phyloP scores from a whole-genome alignment of 1,139 yeast species.

The Suhomyces panamericanus region DNA sequence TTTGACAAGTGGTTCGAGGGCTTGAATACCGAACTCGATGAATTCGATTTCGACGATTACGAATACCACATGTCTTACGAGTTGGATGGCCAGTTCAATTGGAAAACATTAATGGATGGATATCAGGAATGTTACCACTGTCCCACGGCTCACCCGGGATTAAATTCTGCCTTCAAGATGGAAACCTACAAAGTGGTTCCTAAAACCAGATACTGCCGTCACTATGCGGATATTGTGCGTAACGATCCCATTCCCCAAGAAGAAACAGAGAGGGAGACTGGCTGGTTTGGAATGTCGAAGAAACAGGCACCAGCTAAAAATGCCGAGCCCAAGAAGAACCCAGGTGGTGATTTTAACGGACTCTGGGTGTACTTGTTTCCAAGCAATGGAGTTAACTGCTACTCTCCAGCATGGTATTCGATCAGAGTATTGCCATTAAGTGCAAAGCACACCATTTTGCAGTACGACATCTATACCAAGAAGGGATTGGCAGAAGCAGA shows the following conservation, averaged over 20 bases:
- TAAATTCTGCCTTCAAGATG: slow-evolving; percentile 57
- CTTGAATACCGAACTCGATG: slow-evolving; percentile 50
- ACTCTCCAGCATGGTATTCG: slow-evolving; percentile 67
- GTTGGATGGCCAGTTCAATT: slow-evolving; percentile 60
- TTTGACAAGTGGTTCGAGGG: slow-evolving; percentile 57
- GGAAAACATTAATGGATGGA: slow-evolving; percentile 69
- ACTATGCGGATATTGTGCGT: slow-evolving; percentile 82
- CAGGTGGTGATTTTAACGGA: slow-evolving; percentile 61
- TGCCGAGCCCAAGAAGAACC: slow-evolving; percentile 33
- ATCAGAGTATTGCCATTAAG: slow-evolving; percentile 57
- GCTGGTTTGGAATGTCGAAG: slow-evolving; percentile 52
- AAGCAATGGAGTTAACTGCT: slow-evolving; percentile 59
- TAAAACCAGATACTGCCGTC: slow-evolving; percentile 58
- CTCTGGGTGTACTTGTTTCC: slow-evolving; percentile 64
- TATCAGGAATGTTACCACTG: slow-evolving; percentile 69
- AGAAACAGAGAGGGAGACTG: slow-evolving; percentile 68
- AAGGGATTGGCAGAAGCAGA: slow-evolving; percentile 52
- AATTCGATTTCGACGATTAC: slow-evolving; percentile 58
- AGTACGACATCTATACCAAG: slow-evolving; percentile 61
- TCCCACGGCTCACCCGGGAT: slow-evolving; percentile 66
- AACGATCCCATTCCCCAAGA: slow-evolving; percentile 81
- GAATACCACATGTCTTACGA: slow-evolving; percentile 68
- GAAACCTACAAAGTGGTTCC: slow-evolving; percentile 66
- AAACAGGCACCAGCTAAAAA: slow-evolving; percentile 21
- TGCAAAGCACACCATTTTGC: slow-evolving; percentile 55